These are phyloP conservation scores for Termitomyces bulborhizus DNA, from an alignment of 768 basidiomycete species.

Conservation along the genomic window DNA sequence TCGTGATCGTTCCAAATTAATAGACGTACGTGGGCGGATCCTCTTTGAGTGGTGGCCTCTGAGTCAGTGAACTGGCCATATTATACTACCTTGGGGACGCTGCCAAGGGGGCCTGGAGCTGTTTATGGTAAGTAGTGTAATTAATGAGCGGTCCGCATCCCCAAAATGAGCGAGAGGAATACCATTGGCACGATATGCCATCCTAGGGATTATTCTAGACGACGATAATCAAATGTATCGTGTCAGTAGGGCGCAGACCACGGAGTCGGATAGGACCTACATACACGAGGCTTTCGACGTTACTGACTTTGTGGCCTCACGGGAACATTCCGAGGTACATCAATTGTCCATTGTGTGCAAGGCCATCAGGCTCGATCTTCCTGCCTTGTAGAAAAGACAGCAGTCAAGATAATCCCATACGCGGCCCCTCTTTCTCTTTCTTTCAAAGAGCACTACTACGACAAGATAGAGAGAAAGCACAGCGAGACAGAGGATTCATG, in stretches of 20 bases:
- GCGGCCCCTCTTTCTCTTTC: not conserved
- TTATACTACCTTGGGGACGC: not conserved
- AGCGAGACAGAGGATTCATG: not conserved
- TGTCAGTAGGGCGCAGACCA: not conserved
- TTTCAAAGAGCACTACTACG: not conserved
- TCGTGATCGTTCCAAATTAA: not conserved
- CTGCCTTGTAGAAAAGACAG: not conserved
- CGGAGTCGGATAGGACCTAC: conserved; percentile 4
- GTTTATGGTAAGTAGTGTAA: not conserved
- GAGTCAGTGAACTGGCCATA: not conserved
- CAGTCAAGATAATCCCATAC: not conserved
- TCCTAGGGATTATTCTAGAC: not conserved
- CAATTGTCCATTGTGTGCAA: not conserved
- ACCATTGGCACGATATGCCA: not conserved
- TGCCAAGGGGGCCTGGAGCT: not conserved
- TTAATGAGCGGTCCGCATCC: not conserved
- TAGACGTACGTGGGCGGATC: not conserved
- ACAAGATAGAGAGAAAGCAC: not conserved
- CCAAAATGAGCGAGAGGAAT: not conserved
- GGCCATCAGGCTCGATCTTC: not conserved
- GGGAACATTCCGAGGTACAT: conserved; percentile 8
- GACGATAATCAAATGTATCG: not conserved
- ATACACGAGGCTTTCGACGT: conserved; percentile 5
- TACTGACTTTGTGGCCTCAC: conserved; percentile 2
- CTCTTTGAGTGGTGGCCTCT: not conserved